Evolutionary conservation across 305 asterid genomes (phyloP).

Genomic region (Caryopteris hybrid): DNA sequence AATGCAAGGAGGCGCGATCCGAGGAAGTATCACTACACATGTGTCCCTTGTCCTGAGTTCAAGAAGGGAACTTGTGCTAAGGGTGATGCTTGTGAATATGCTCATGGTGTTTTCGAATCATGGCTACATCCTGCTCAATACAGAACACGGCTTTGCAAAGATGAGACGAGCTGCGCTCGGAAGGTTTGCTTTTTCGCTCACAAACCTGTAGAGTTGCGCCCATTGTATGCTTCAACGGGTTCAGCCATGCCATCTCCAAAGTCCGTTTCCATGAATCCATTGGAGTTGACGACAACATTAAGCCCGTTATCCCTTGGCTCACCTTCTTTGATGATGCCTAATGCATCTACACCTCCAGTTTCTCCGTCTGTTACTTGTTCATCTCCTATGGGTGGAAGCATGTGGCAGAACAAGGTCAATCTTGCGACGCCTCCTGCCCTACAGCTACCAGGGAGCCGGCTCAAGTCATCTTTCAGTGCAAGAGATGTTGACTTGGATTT

Average conservation of each 20-base stretch:
- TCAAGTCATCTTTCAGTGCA: slow-evolving; percentile 42
- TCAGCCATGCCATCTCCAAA: slow-evolving; percentile 70
- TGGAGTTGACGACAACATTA: slow-evolving; percentile 37
- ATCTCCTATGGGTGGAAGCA: slow-evolving; percentile 54
- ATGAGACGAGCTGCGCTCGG: slow-evolving; percentile 57
- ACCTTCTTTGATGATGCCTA: too few species aligned
- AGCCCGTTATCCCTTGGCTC: slow-evolving; percentile 50
- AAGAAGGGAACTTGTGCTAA: slow-evolving; percentile 61
- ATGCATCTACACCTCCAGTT: slow-evolving; percentile 45
- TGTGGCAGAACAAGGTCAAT: slow-evolving; percentile 53
- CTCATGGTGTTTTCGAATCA: slow-evolving; percentile 70
- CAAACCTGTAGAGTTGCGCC: slow-evolving; percentile 59
- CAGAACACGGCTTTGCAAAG: slow-evolving; percentile 66
- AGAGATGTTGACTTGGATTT: slow-evolving; percentile 47
- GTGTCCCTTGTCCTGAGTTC: slow-evolving; percentile 78
- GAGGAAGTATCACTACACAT: slow-evolving; percentile 51
- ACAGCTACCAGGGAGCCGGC: slow-evolving; percentile 60
- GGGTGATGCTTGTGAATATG: slow-evolving; percentile 58
- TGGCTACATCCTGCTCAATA: slow-evolving; percentile 82
- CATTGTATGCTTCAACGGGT: slow-evolving; percentile 57
- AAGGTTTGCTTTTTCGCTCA: slow-evolving; percentile 79
- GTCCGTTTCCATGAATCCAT: slow-evolving; percentile 22
- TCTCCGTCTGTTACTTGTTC: slow-evolving; percentile 43
- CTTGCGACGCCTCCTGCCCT: slow-evolving; percentile 41
- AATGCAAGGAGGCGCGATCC: slow-evolving; percentile 72